Percentiles rank a stretch among this genome's conserved stretches.
Evolutionary conservation across 768 basidiomycete species (phyloP).

Genomic region (Rhizopogon roseolus): DNA sequence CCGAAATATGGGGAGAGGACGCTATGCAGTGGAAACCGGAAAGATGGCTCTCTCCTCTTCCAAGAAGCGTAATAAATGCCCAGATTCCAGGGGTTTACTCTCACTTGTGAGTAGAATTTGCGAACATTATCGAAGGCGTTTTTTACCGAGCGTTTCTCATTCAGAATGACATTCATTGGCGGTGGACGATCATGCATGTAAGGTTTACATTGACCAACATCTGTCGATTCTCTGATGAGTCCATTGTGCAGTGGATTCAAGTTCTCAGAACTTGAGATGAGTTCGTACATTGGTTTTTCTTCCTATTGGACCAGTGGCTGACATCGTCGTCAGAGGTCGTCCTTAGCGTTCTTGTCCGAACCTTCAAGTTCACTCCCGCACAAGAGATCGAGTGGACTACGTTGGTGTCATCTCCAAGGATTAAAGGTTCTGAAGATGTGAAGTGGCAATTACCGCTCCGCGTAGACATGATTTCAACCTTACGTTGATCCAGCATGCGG

Average conservation of each 20-base stretch:
- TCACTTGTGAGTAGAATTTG: constrained; percentile 28
- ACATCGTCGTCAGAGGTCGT: constrained; percentile 1
- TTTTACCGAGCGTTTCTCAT: not conserved
- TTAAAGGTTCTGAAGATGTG: constrained; percentile 1
- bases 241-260: constrained; percentile 28
- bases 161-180: constrained; percentile 45
- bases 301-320: not conserved
- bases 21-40: constrained; percentile 49
- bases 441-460: constrained; percentile 2
- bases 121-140: not conserved
- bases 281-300: constrained; percentile 21
- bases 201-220: constrained; percentile 34
- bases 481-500: not conserved
- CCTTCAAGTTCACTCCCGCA: constrained; percentile 6
- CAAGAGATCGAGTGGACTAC: constrained; percentile 7
- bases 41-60: constrained; percentile 40
- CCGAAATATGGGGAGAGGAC: constrained; percentile 43
- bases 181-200: constrained; percentile 45
- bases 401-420: constrained; percentile 2
- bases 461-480: not conserved
- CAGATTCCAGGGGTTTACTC: constrained; percentile 42
- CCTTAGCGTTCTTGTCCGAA: not conserved
- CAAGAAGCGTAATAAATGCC: constrained; percentile 30
- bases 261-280: constrained; percentile 48
- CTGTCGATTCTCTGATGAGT: constrained; percentile 21